Evolutionary conservation across 2,329 filamentous ascomycete genomes (phyloP).

Genomic region (Aspergillus sp.): DNA sequence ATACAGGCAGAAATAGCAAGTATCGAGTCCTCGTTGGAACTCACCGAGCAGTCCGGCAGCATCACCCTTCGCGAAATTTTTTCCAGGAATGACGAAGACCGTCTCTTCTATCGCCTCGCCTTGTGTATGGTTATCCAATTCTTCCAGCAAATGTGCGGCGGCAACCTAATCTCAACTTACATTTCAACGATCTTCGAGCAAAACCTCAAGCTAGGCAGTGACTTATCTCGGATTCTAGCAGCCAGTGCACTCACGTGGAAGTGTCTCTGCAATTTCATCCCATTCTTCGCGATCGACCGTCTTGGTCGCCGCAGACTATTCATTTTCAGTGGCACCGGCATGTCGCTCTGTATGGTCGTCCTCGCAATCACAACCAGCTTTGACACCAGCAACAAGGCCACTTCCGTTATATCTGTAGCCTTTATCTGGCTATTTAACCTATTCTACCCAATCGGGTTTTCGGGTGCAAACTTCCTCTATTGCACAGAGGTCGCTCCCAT

Average conservation of each 20-base stretch:
- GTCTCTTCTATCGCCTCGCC: conserved; percentile 24
- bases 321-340: conserved; percentile 19
- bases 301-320: conserved; percentile 20
- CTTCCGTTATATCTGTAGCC: conserved; percentile 12
- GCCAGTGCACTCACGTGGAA: conserved; percentile 20
- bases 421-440: conserved; percentile 23
- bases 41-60: conserved; percentile 29
- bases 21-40: conserved; percentile 55
- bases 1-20: conserved; percentile 44
- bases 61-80: not conserved
- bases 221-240: conserved; percentile 15
- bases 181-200: conserved; percentile 17
- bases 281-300: conserved; percentile 18
- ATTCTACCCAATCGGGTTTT: conserved; percentile 22
- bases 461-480: conserved; percentile 22
- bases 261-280: conserved; percentile 16
- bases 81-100: conserved; percentile 45
- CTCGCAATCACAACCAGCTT: conserved; percentile 19
- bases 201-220: conserved; percentile 9
- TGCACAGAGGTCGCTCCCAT: conserved; percentile 19
- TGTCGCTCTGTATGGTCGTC: conserved; percentile 17
- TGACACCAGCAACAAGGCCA: not conserved
- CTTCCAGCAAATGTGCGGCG: conserved; percentile 42
- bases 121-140: conserved; percentile 51
- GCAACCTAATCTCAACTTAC: conserved; percentile 45